Evolutionary conservation across 306 rosid species (phyloP), one percentile per base, ranked within the genome.

Genomic region (Casuarina equisetifolia): DNA sequence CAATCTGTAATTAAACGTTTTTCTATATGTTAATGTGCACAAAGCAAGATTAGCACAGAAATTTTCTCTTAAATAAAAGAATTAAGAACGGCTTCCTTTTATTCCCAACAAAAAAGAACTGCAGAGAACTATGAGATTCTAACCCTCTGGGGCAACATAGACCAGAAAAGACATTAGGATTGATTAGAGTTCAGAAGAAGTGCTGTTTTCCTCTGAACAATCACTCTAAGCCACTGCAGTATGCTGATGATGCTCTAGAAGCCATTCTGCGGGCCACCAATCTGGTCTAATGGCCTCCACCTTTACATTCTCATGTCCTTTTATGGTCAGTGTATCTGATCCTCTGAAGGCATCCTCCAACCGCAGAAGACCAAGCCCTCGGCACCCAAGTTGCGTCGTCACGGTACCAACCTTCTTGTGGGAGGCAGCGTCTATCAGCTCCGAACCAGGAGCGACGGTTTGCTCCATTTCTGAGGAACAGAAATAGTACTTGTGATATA

Each of bases 311-410:
- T 92, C 86, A 53, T 80, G 87, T 50, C 93, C 97, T 81, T 76
- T 81, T 70, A 92, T 58, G 52, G 76, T 83, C 78, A 95, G 85
- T 17, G 84, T 35, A 74, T 82, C 49, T 9, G 91, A 87, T 61
- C 78, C 78, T 78, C 86, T 89, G 16, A 89, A 87, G 50, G 91
- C 91, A 57, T 82, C 88, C 55, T 91, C 97, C 71, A 95, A 77
- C 49, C 97, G 87, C 87, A 92, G 70, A 54, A 92, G 85, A 76
- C 97, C 98, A 15, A 95, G 63, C 73, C 97, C 98, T 11, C 80
- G 90, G 42, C 91, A 79, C 74, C 97, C 96, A 4, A 91, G 74
- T 64, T 85, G 87, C 39, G 95, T 79, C n/a, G 84, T 88, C 84
- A 92, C 91, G 6, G 19, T 62, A 43, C 98, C 98, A 7, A 80